Percentiles rank a stretch among this genome's conserved stretches.
Evolutionary conservation across 179 eudicot genomes (phyloP).

Genomic region (Nepenthes alata): DNA sequence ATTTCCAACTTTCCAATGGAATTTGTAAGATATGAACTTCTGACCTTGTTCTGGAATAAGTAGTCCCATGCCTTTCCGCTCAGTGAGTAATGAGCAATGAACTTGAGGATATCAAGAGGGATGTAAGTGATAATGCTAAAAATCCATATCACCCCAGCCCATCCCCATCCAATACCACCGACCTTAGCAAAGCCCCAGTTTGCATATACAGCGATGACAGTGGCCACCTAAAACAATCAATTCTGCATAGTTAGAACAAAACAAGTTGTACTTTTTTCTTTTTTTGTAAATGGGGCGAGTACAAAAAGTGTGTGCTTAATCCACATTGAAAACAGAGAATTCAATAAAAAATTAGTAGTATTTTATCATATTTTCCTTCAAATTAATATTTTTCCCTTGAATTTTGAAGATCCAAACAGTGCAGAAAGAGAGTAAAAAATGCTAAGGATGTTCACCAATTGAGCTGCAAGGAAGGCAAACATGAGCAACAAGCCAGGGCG

Average conservation of each 20-base stretch:
- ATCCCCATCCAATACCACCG: slow-evolving; percentile 66
- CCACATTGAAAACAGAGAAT: too few species aligned
- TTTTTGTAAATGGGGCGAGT: too few species aligned
- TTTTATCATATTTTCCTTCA: too few species aligned
- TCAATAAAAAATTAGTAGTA: too few species aligned
- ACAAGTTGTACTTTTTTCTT: too few species aligned
- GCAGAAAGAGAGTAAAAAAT: not conserved
- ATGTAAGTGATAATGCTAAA: slow-evolving; percentile 48
- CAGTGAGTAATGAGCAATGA: slow-evolving; percentile 31
- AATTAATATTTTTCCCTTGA: too few species aligned
- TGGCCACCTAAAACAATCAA: slow-evolving; percentile 30
- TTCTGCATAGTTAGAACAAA: too few species aligned
- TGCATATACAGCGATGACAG: slow-evolving; percentile 56
- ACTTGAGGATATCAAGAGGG: slow-evolving; percentile 69
- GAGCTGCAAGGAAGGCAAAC: slow-evolving; percentile 63
- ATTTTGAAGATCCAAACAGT: too few species aligned
- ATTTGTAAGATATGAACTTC: not conserved
- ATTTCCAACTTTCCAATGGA: too few species aligned
- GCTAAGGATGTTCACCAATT: slow-evolving; percentile 24
- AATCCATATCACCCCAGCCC: slow-evolving; percentile 75
- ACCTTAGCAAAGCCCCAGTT: slow-evolving; percentile 57
- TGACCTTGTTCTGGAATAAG: slow-evolving; percentile 34
- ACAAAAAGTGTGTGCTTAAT: too few species aligned
- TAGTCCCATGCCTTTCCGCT: slow-evolving; percentile 35
- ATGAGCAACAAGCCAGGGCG: slow-evolving; percentile 60